Evolutionary conservation across 345 rosid genomes (phyloP), one percentile per base, ranked within the genome.

Genomic region (Rhizophora mangle): DNA sequence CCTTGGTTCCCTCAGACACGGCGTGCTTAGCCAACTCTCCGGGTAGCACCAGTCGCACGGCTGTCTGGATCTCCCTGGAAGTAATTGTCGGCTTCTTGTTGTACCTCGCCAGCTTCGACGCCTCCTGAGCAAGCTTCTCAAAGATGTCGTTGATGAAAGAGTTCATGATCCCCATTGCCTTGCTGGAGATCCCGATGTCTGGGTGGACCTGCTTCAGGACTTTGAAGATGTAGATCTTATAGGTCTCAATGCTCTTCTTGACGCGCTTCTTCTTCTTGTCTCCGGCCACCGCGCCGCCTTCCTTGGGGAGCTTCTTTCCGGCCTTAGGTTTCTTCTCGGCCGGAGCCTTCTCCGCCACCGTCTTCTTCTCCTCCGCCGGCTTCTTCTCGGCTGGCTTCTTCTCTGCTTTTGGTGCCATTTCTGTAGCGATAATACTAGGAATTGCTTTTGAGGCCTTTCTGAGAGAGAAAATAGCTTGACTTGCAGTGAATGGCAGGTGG

Each of bases 121-220:
- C 10, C 29, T 55, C 60, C 60, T 55, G 60, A 21, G 60, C 60
- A 8, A 55, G 30, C 60, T 55, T 55, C 60, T 55, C 60, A 30
- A 55, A 55, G 30, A 55, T 55, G 29, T 55, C 60, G 60, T 55
- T 55, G 60, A 55, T 55, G 16, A 55, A 55, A 5, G 60, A 55
- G 60, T 55, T 55, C 60, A 55, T 55, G 60, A 55, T 55, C 60
- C 60, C 60, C 60, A 55, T 55, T 2, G 60, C 60, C 60, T 55
- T 55, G 60, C 60, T 55, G 1, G 60, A 55, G 60, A 55, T 55
- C 6, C 60, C 60, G 29, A 55, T 55, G 6, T 55, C 60, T 8
- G 60, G 60, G 29, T 55, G 60, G 27, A 55, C 60, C 60, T 55
- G 60, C 29, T 55, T 55, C 60, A 55, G 15, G 15, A 55, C 60